Evolutionary conservation across 208 protist genomes (phyloP).

Genomic region (Acanthamoeba castellanii): DNA sequence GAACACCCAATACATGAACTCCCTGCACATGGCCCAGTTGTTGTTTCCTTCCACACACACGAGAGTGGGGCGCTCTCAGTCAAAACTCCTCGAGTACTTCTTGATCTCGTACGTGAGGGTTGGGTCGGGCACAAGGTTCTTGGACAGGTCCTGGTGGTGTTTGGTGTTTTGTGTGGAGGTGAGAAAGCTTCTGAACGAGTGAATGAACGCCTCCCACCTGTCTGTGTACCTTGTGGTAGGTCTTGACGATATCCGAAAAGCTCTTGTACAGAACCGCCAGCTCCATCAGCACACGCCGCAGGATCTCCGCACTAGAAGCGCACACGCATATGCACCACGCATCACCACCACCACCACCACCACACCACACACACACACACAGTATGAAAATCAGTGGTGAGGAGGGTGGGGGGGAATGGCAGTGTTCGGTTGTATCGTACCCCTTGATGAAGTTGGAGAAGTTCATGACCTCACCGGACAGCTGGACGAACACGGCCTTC

Average conservation of each 20-base stretch:
- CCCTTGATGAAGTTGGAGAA: constrained; percentile 58
- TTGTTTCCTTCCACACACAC: too few relatives aligned
- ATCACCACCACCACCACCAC: too few relatives aligned
- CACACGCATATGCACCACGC: too few relatives aligned
- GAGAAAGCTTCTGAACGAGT: neutral
- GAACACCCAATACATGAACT: too few relatives aligned
- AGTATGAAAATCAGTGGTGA: neutral
- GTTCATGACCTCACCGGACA: constrained; percentile 36
- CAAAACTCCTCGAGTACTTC: neutral
- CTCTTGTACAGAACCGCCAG: constrained; percentile 9
- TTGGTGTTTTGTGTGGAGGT: neutral
- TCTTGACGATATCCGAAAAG: constrained; percentile 36
- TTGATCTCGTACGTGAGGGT: constrained; percentile 42
- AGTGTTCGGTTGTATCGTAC: neutral
- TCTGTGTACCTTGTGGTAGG: neutral
- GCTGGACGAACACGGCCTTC: constrained; percentile 17
- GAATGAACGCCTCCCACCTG: neutral
- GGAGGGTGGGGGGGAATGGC: neutral
- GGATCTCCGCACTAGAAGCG: neutral
- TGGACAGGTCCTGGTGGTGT: neutral
- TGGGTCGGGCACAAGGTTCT: constrained; percentile 5
- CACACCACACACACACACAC: too few relatives aligned
- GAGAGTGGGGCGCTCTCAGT: neutral
- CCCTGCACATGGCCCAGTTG: too few relatives aligned
- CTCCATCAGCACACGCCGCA: constrained; percentile 15